Evolutionary conservation across 495 filamentous ascomycete species (phyloP).

Genomic region (Diplogelasinospora grovesii): DNA sequence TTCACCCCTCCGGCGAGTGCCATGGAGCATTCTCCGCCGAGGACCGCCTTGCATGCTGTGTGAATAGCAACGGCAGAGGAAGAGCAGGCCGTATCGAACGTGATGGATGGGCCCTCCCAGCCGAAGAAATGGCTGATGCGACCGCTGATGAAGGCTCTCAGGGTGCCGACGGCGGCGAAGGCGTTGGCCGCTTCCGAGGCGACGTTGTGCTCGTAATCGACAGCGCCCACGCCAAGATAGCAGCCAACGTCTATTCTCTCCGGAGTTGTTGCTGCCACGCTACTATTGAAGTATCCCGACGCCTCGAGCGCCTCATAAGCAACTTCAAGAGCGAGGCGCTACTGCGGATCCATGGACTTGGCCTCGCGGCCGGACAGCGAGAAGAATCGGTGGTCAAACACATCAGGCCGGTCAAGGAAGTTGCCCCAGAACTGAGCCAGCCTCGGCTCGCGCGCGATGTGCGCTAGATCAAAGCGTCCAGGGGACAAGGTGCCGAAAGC

Average conservation of each 20-base stretch:
- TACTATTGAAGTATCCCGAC: conserved; percentile 50
- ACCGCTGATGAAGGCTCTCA: conserved; percentile 34
- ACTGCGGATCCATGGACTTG: conserved; percentile 61
- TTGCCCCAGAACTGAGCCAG: conserved; percentile 41
- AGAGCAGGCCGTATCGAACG: conserved; percentile 49
- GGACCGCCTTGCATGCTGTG: conserved; percentile 41
- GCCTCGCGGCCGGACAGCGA: conserved; percentile 49
- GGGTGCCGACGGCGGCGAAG: conserved; percentile 16
- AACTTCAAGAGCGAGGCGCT: conserved; percentile 64
- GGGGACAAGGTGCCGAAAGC: too few species aligned
- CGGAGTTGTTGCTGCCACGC: too few species aligned
- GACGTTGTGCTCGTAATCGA: conserved; percentile 27
- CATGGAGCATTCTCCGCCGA: conserved; percentile 29
- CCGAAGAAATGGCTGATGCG: conserved; percentile 45
- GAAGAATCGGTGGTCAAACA: conserved; percentile 53
- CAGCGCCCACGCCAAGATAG: conserved; percentile 18
- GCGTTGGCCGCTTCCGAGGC: conserved; percentile 37
- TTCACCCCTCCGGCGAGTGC: conserved; percentile 31
- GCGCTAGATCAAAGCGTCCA: conserved; percentile 56
- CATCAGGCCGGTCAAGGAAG: conserved; percentile 34
- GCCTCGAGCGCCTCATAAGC: conserved; percentile 73
- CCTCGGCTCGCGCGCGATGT: too few species aligned
- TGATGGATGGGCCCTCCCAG: conserved; percentile 30
- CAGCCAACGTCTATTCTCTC: conserved; percentile 14
- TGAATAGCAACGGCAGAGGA: conserved; percentile 47